Percentiles rank a stretch among this genome's conserved stretches.
Evolutionary conservation across 1,139 yeast genomes (phyloP).

Genomic region (Blastobotrys niveus): DNA sequence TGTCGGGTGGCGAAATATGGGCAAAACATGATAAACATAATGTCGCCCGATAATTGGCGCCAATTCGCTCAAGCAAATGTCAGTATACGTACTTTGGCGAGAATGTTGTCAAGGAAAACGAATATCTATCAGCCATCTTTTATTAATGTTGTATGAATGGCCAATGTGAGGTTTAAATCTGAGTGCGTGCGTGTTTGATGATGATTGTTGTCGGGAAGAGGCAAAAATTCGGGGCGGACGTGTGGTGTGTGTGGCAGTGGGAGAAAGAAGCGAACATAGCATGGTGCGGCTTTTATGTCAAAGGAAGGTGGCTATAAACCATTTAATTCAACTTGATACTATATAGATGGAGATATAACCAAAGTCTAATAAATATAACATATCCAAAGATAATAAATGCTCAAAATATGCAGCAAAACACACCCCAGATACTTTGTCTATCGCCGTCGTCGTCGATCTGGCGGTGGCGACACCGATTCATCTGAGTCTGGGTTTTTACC

Average conservation of each 20-base stretch:
- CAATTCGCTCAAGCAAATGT: background rate
- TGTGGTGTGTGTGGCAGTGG: too few species aligned
- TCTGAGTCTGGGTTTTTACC: constrained; percentile 5
- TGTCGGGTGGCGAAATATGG: too few species aligned
- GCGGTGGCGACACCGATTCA: constrained; percentile 4
- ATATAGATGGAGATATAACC: too few species aligned
- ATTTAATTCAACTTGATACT: too few species aligned
- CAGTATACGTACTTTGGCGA: constrained; percentile 79
- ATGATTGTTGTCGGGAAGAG: too few species aligned
- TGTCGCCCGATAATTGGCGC: background rate
- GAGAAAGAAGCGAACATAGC: too few species aligned
- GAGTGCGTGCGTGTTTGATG: too few species aligned
- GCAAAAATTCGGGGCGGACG: too few species aligned
- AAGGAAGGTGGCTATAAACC: too few species aligned
- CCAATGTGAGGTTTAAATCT: too few species aligned
- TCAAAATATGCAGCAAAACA: background rate
- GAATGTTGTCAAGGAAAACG: constrained; percentile 92
- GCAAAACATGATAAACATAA: too few species aligned
- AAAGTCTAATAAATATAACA: background rate
- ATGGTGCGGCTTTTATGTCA: too few species aligned
- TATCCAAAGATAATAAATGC: background rate
- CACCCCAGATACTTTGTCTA: background rate
- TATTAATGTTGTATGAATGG: constrained; percentile 1
- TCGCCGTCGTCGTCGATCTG: constrained; percentile 7
- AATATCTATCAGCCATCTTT: constrained; percentile 92